Evolutionary conservation across 1,284 basidiomycete genomes (phyloP), one percentile per base, ranked within the genome.

Genomic region (Microbotryum lychnidis-dioicae): DNA sequence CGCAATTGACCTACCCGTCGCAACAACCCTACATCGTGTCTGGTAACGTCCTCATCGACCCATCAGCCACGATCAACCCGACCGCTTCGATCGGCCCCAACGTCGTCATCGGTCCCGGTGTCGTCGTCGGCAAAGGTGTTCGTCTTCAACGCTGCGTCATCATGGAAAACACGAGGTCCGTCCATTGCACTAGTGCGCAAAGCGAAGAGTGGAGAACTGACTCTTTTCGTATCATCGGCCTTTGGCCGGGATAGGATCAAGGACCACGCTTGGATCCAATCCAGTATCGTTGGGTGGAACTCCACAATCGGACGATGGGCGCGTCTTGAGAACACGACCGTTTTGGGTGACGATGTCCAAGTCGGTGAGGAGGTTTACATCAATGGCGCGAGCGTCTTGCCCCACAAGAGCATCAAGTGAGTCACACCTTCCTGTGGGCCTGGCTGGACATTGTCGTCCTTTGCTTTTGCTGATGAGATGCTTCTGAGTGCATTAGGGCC

Each of bases 331-430:
- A 79, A 79, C 73, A 79, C 78, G 61, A 77, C 78, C 53, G 78
- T 80, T 18, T 69, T 80, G n/a, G 79, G 79, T 48, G 79, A 80
- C 68, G 79, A 80, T 60, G 78, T 79, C 45, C 74, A 75, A 49
- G 78, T 80, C 75, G 79, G 79, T 73, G 79, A 80, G 67, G 79
- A 80, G 71, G 72, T 80, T n/a, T 77, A 77, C 64, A 75, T 79
- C 68, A 79, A 79, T 69, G 79, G 79, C 54, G 79, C 79, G 49
- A 77, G 76, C 18, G 78, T 79, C 50, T 70, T 79, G 64, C 77
- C 77, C 27, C 78, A 79, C 75, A 79, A 79, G 75, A 62, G 56
- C 52, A 63, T 66, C 52, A 57, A 48, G 54, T 53, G 14, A 31
- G 51, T 53, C 9, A 8, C 21, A 10, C 31, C 18, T 1, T 51